phyloP scores from a whole-genome alignment of 2,329 filamentous ascomycete genomes.

The Dactylellina drechsleri region DNA sequence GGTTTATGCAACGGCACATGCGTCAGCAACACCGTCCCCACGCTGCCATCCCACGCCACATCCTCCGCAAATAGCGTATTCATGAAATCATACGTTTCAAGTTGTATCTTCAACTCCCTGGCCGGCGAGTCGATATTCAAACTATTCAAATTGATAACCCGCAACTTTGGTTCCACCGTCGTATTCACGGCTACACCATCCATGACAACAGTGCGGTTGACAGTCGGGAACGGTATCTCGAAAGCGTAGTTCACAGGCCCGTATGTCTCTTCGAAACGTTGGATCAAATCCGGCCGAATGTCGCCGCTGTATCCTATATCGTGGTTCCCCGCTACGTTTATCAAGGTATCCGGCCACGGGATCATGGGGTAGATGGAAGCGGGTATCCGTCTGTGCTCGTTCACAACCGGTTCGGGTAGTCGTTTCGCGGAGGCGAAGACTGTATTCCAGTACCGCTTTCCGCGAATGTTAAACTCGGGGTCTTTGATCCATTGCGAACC shows the following conservation, averaged over 20 bases:
- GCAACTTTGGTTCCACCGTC: conserved; percentile 71
- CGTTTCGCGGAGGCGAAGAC: conserved; percentile 77
- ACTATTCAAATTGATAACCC: conserved; percentile 86
- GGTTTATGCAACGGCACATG: conserved; percentile 91
- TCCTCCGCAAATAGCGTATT: conserved; percentile 63
- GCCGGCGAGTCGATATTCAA: conserved; percentile 93
- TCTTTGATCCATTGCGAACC: conserved; percentile 95
- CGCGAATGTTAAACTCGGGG: conserved; percentile 80
- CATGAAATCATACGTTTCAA: conserved; percentile 80
- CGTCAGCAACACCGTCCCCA: conserved; percentile 84
- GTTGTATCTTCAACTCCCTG: conserved; percentile 73
- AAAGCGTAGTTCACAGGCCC: conserved; percentile 92
- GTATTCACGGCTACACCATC: conserved; percentile 59
- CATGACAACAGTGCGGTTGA: conserved; percentile 58
- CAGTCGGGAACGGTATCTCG: conserved; percentile 73
- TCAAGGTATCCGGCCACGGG: conserved; percentile 78
- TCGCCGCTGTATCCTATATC: conserved; percentile 97
- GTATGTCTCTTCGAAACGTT: conserved; percentile 84
- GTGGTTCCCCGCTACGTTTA: conserved; percentile 94
- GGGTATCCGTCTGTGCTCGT: conserved; percentile 56
- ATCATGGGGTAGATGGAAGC: conserved; percentile 62
- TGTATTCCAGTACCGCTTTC: conserved; percentile 79
- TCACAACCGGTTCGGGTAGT: conserved; percentile 66
- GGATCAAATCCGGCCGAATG: conserved; percentile 77
- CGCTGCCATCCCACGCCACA: conserved; percentile 52